Percentiles rank a stretch among this genome's conserved stretches.
phyloP scores from a whole-genome alignment of 805 yeast species.

The Candida vaughaniae region DNA sequence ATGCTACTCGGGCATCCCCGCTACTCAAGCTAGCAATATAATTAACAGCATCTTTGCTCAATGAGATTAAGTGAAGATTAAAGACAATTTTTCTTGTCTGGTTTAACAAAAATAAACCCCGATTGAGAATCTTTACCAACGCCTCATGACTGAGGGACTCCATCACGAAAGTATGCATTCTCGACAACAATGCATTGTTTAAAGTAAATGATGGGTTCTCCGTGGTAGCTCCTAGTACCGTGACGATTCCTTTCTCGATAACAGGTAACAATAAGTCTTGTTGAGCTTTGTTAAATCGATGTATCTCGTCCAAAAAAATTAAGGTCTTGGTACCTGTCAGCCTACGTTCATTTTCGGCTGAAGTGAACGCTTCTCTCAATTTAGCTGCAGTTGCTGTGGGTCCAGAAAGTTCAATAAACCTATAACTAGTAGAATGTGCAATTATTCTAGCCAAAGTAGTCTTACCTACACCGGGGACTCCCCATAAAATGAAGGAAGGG shows the following conservation, averaged over 20 bases:
- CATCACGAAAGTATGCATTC: conserved; percentile 47
- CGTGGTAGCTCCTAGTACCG: conserved; percentile 46
- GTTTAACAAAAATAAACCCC: conserved; percentile 49
- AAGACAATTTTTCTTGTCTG: conserved; percentile 55
- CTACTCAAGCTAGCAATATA: conserved; percentile 72
- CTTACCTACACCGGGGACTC: conserved; percentile 46
- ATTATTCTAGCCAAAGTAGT: conserved; percentile 43
- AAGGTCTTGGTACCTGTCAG: conserved; percentile 41
- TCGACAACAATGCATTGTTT: conserved; percentile 41
- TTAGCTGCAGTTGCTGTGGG: conserved; percentile 36
- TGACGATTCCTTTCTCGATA: conserved; percentile 38
- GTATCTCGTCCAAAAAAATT: conserved; percentile 44
- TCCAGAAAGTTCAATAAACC: conserved; percentile 41
- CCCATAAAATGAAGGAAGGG: conserved; percentile 45
- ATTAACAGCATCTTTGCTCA: conserved; percentile 57
- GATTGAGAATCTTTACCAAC: conserved; percentile 30
- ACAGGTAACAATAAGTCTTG: conserved; percentile 44
- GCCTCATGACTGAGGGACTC: conserved; percentile 34
- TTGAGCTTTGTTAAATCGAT: conserved; percentile 42
- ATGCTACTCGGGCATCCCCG: conserved; percentile 87
- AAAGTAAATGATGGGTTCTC: conserved; percentile 63
- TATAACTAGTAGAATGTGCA: conserved; percentile 28
- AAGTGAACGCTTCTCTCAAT: conserved; percentile 33
- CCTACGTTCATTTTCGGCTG: conserved; percentile 35
- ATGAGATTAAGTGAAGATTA: conserved; percentile 48